Evolutionary conservation across 345 rosid genomes (phyloP).

Genomic region (Dimocarpus longan): DNA sequence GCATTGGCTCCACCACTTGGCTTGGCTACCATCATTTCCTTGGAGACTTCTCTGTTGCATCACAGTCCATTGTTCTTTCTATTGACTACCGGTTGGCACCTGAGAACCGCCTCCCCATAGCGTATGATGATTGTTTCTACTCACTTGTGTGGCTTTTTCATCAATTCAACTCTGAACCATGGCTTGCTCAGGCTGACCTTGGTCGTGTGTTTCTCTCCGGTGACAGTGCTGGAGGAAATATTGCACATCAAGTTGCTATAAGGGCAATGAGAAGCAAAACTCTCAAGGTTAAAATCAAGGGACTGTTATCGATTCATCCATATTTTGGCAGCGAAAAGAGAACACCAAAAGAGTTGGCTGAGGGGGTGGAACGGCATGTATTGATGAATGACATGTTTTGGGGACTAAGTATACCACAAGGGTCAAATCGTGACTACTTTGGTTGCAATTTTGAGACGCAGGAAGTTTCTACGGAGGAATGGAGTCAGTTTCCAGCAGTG

Average conservation of each 20-base stretch:
- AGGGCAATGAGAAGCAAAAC: conserved; percentile 29
- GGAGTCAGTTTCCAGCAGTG: conserved; percentile 49
- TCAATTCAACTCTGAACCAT: conserved; percentile 40
- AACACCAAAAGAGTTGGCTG: conserved; percentile 44
- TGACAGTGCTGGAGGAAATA: conserved; percentile 73
- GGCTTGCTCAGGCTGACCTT: conserved; percentile 49
- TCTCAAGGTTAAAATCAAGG: conserved; percentile 35
- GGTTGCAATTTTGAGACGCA: conserved; percentile 56
- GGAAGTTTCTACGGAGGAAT: conserved; percentile 34
- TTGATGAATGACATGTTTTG: conserved; percentile 60
- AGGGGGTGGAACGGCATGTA: conserved; percentile 31
- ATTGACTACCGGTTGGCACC: conserved; percentile 68
- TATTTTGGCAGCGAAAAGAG: conserved; percentile 61
- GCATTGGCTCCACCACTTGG: conserved; percentile 65
- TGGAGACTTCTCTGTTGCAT: conserved; percentile 48
- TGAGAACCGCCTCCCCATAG: conserved; percentile 53
- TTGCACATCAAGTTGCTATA: conserved; percentile 51
- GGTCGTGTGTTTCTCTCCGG: conserved; percentile 51
- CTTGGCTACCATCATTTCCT: conserved; percentile 67
- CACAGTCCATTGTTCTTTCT: conserved; percentile 44
- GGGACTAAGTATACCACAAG: conserved; percentile 56
- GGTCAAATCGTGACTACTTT: conserved; percentile 44
- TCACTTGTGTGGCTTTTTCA: conserved; percentile 51
- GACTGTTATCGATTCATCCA: conserved; percentile 56
- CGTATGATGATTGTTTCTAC: conserved; percentile 57